Conservation (phyloP, 225 moss, liverwort and hornwort genomes). For the Anthoceros angustus region DNA sequence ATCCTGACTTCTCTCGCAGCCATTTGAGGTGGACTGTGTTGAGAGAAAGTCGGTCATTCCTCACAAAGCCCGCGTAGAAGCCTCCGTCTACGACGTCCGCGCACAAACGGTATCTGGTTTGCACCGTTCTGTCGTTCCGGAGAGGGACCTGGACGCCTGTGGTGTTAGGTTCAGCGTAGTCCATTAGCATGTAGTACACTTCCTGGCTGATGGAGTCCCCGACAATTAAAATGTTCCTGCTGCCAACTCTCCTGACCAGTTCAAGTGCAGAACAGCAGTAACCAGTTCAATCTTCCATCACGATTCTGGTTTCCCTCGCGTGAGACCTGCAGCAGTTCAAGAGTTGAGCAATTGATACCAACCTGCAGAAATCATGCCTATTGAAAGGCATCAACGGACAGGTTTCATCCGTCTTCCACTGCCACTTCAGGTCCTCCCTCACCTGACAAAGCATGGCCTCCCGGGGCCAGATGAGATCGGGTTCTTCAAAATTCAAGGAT, state of each 20-base stretch:
- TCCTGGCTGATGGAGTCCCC: slow-evolving; percentile 13
- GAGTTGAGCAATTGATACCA: background rate
- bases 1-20: slow-evolving; percentile 2
- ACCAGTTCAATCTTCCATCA: too few species aligned
- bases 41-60: slow-evolving; percentile 8
- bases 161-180: slow-evolving; percentile 7
- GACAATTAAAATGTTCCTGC: slow-evolving; percentile 7
- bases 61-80: slow-evolving; percentile 6
- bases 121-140: background rate
- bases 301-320: too few species aligned
- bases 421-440: slow-evolving; percentile 6
- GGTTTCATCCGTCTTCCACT: slow-evolving; percentile 8
- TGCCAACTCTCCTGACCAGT: background rate
- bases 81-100: background rate
- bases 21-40: background rate
- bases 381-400: slow-evolving; percentile 5
- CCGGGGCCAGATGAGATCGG: background rate
- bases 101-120: background rate
- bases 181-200: slow-evolving; percentile 8
- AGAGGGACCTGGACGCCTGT: background rate
- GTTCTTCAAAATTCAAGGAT: background rate
- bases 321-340: background rate
- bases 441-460: background rate
- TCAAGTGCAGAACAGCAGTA: background rate
- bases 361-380: slow-evolving; percentile 11